These are phyloP conservation scores for Moniliophthora roreri DNA, from an alignment of 1,284 basidiomycete genomes.

Conservation along the genomic window DNA sequence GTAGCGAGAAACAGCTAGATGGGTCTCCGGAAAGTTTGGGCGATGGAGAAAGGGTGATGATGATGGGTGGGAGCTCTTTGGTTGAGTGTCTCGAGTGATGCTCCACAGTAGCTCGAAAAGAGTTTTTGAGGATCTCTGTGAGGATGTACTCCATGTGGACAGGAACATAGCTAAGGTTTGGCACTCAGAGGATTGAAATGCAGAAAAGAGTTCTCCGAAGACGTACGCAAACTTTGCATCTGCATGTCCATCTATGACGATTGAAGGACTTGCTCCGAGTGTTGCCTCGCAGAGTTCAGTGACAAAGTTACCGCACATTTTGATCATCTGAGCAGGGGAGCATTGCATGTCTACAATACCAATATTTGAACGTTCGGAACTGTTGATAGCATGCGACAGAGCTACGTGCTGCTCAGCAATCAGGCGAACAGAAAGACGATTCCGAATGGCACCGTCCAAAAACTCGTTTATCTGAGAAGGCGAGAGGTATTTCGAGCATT, in stretches of 20 bases:
- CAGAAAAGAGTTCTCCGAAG: conserved; percentile 13
- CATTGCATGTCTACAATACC: conserved; percentile 73
- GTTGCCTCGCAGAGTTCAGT: conserved; percentile 85
- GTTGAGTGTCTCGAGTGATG: conserved; percentile 52
- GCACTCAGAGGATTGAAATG: conserved; percentile 13
- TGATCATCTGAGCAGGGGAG: conserved; percentile 70
- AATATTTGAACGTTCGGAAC: conserved; percentile 40
- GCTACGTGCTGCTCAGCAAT: conserved; percentile 94
- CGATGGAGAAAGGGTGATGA: conserved; percentile 70
- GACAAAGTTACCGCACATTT: conserved; percentile 80
- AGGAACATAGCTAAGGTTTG: conserved; percentile 68
- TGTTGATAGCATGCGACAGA: conserved; percentile 63
- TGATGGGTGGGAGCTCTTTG: conserved; percentile 58
- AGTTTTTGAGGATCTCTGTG: conserved; percentile 86
- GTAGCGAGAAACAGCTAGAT: conserved; percentile 65
- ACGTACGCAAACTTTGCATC: conserved; percentile 79
- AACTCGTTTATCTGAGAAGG: conserved; percentile 76
- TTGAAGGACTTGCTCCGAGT: conserved; percentile 67
- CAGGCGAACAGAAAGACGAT: conserved; percentile 84
- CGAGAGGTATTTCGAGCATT: conserved; percentile 83
- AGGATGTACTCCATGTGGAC: conserved; percentile 89
- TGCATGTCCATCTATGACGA: conserved; percentile 67
- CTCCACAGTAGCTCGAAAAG: conserved; percentile 89
- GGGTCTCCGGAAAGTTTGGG: conserved; percentile 28
- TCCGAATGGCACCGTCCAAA: conserved; percentile 83